Evolutionary conservation across 139 green algal genomes (phyloP).

Genomic region (Haematococcus lacustris): DNA sequence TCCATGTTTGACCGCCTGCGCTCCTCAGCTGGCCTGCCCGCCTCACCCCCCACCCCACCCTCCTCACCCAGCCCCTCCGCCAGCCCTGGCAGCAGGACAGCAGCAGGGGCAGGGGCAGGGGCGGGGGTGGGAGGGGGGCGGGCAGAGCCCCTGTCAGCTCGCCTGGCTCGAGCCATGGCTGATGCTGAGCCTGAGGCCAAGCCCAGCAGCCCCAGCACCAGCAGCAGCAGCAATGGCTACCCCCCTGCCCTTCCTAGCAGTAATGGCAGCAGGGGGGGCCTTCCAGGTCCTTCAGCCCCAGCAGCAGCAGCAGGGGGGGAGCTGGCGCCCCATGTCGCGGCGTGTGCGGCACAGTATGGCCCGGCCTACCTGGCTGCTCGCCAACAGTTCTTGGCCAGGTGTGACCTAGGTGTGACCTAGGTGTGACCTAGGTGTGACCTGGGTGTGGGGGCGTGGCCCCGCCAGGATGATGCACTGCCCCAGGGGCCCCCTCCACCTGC

Average conservation of each 20-base stretch:
- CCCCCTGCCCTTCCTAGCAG: background rate
- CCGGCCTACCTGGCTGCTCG: background rate
- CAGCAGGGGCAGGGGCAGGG: background rate
- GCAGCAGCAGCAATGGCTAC: background rate
- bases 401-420: background rate
- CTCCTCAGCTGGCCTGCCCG: background rate
- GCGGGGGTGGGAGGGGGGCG: background rate
- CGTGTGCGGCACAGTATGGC: constrained; percentile 2
- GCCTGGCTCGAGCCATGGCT: background rate
- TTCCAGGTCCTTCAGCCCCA: background rate
- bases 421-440: background rate
- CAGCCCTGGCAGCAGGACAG: background rate
- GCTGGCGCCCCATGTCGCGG: too few relatives aligned
- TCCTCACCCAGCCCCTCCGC: background rate
- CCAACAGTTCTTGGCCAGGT: constrained; percentile 7
- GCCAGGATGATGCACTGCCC: too few relatives aligned
- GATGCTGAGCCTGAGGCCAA: background rate
- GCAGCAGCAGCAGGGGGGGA: background rate
- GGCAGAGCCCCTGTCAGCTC: background rate
- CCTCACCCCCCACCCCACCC: background rate
- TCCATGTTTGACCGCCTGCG: constrained; percentile 1
- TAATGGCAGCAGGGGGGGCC: background rate
- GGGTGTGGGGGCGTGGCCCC: too few relatives aligned
- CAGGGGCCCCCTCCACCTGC: background rate
- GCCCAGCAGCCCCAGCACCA: background rate